phyloP scores from a whole-genome alignment of 345 rosid genomes.

The Gossypium turneri region DNA sequence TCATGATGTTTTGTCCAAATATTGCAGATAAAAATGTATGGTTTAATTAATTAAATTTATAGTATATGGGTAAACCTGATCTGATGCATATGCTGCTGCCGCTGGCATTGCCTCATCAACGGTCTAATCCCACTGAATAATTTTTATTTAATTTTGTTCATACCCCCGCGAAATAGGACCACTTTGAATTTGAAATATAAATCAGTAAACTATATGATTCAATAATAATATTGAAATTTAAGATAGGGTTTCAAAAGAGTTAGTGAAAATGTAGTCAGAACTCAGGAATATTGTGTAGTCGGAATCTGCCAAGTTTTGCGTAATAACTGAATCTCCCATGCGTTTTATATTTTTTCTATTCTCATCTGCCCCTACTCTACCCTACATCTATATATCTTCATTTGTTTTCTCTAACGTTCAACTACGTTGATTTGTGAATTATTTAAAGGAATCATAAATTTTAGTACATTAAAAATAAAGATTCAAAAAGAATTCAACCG shows the following conservation, averaged over 20 bases:
- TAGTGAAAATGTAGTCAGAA: constrained; percentile 28
- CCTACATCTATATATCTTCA: no score
- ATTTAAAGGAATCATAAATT: no score
- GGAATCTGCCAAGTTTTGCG: constrained; percentile 42
- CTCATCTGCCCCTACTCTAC: background rate
- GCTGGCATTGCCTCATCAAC: background rate
- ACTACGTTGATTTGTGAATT: no score
- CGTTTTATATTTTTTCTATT: background rate
- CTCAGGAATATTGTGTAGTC: constrained; percentile 38
- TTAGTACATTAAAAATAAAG: no score
- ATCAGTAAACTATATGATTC: background rate
- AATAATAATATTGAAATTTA: constrained; percentile 14
- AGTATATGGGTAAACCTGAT: background rate
- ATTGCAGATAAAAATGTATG: background rate
- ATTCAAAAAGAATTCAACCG: no score
- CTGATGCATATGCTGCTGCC: background rate
- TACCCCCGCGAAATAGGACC: constrained; percentile 19
- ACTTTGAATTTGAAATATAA: constrained; percentile 38
- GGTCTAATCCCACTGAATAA: background rate
- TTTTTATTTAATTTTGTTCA: background rate
- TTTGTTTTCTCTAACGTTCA: no score
- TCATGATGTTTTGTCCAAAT: background rate
- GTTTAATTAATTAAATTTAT: background rate
- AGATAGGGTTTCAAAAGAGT: constrained; percentile 13
- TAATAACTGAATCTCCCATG: constrained; percentile 22